Base-by-base conservation (phyloP, 1,284 basidiomycete species). In the Cutaneotrichosporon mucoides region DNA sequence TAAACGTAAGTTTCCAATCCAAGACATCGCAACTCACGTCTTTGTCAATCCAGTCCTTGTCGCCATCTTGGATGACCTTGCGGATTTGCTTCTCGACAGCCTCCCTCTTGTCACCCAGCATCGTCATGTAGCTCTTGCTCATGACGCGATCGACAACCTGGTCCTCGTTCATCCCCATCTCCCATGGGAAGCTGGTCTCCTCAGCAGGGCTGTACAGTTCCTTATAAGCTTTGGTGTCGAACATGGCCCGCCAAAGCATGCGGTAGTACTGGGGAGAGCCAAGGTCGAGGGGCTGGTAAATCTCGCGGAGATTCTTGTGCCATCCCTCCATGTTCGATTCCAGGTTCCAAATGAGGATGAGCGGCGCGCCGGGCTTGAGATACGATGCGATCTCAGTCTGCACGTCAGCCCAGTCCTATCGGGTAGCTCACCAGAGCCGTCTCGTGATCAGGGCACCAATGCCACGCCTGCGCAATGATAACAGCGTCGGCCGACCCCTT, bases 311-410 rank as follows among this genome's bases (percentile, higher is more conserved):
- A 4, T 45, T 24, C 4, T 40, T 52, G 33, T 72, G 67, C 64
- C 66, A 72, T 4, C 40, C 51, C 11, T 61, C 58, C 0, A 56
- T 41, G 12, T 67, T 56, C 40, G 52, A 42, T 63, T 78, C 76
- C 15, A 76, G 63, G 58, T 78, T 78, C 76, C 79, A 80, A 35
- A 79, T 72, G 41, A 80, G 66, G 13, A 74, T 67, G 35, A 79
- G 67, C 4, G 67, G 61, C 1, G 73, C 73, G 1, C 63, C 68
- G 0, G 79, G 76, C 43, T 69, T 71, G 24, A 81, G 71, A 35
- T 79, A 75, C 4, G 71, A 60, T 0, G 73, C 73, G 24, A 79
- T 74, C 59, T 79, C 78, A 5, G 45, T 56, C 68, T 67, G 55
- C 7, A 44, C 11, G 45, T 55, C 35, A 47, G 44, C 11, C 15